Conservation (phyloP, 768 basidiomycete species). For the Russula olivacea region DNA sequence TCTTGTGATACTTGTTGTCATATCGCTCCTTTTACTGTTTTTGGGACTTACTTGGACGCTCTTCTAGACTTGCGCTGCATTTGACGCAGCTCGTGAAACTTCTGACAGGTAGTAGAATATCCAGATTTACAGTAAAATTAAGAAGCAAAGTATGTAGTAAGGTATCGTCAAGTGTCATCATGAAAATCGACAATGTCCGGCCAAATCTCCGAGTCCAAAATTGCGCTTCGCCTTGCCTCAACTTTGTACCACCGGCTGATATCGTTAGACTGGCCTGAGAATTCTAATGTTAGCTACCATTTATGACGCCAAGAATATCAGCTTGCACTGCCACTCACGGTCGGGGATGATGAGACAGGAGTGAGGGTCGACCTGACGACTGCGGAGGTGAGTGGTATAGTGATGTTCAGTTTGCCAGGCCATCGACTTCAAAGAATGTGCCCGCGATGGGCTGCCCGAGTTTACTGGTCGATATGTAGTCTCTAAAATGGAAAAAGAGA, state of each 20-base stretch:
- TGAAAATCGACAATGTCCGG: background rate
- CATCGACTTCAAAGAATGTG: slow-evolving; percentile 69
- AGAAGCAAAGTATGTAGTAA: too few species aligned
- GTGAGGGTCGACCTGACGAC: slow-evolving; percentile 58
- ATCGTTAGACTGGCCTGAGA: background rate
- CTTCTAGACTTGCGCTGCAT: too few species aligned
- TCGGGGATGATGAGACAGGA: slow-evolving; percentile 5
- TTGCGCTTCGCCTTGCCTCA: background rate
- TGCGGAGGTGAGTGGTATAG: slow-evolving; percentile 51
- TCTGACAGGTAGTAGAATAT: too few species aligned
- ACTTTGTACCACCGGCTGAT: background rate
- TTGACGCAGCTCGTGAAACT: too few species aligned
- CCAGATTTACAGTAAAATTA: too few species aligned
- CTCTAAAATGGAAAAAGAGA: slow-evolving; percentile 45
- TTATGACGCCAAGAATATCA: background rate
- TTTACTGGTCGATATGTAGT: slow-evolving; percentile 49
- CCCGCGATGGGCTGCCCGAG: slow-evolving; percentile 58
- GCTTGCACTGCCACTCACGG: background rate
- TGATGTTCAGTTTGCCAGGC: slow-evolving; percentile 49
- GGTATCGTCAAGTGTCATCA: too few species aligned
- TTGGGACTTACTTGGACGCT: too few species aligned
- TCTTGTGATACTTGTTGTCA: too few species aligned
- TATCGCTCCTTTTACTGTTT: too few species aligned
- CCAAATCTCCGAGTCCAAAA: background rate
- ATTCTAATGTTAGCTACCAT: background rate